Evolutionary conservation across 2,329 filamentous ascomycete genomes (phyloP).

Genomic region (Nemania serpens): DNA sequence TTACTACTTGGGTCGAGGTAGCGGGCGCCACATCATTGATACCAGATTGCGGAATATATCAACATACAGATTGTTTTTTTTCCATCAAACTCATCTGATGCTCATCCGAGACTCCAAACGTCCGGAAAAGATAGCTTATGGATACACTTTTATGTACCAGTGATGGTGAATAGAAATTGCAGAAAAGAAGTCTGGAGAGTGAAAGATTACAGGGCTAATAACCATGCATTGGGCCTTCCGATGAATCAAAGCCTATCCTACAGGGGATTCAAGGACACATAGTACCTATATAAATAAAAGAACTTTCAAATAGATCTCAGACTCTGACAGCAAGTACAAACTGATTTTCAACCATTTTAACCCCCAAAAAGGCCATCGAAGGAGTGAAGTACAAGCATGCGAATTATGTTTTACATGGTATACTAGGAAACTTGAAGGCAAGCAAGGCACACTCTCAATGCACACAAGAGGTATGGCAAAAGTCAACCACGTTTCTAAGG

Average conservation of each 20-base stretch:
- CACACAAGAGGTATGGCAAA: no score
- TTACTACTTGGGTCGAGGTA: constrained; percentile 1
- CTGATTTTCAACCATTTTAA: constrained; percentile 24
- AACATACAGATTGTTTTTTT: constrained; percentile 17
- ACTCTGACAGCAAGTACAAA: neutral
- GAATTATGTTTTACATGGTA: neutral
- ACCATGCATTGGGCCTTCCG: neutral
- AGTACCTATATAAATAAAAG: constrained; percentile 2
- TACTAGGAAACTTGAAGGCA: neutral
- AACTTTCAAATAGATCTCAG: neutral
- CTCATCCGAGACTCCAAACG: neutral
- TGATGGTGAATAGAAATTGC: neutral
- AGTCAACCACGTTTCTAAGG: no score
- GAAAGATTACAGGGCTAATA: neutral
- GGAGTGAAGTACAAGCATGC: neutral
- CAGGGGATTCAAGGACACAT: neutral
- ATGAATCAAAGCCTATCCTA: neutral
- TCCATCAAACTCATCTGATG: neutral
- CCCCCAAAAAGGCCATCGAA: constrained; percentile 42
- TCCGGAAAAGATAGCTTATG: neutral
- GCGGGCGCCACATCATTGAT: constrained; percentile 14
- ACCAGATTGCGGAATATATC: constrained; percentile 24
- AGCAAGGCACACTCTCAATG: no score
- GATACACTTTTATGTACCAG: constrained; percentile 2
- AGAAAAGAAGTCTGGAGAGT: neutral